These are phyloP conservation scores for Penicillium sp. DNA, from an alignment of 2,329 filamentous ascomycete genomes.

Conservation along the genomic window DNA sequence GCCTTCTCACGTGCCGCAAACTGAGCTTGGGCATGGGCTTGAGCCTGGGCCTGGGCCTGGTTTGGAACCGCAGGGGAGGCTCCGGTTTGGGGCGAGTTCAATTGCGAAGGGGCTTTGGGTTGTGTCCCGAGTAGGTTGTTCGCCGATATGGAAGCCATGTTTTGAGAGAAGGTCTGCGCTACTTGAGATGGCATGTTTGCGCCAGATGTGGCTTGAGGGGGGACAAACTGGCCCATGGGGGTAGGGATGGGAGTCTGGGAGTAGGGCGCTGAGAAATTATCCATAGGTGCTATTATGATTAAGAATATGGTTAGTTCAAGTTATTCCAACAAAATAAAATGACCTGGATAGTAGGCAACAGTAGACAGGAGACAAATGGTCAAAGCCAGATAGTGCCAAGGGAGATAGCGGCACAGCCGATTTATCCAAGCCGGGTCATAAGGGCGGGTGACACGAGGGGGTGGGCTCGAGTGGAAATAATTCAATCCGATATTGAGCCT, in stretches of 20 bases:
- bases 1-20: slow-evolving; percentile 44
- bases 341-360: neutral
- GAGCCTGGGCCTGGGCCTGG: slow-evolving; percentile 18
- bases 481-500: slow-evolving; percentile 5
- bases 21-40: slow-evolving; percentile 33
- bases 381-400: slow-evolving; percentile 10
- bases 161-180: slow-evolving; percentile 34
- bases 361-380: slow-evolving; percentile 5
- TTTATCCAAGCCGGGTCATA: slow-evolving; percentile 4
- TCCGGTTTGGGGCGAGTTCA: slow-evolving; percentile 17
- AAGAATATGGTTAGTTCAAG: slow-evolving; percentile 16
- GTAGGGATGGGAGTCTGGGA: slow-evolving; percentile 33
- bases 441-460: slow-evolving; percentile 1
- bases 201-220: slow-evolving; percentile 29
- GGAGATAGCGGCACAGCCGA: slow-evolving; percentile 1
- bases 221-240: slow-evolving; percentile 29
- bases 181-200: slow-evolving; percentile 32
- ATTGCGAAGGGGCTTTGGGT: slow-evolving; percentile 21
- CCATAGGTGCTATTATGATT: slow-evolving; percentile 30
- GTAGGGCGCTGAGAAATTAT: slow-evolving; percentile 37
- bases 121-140: slow-evolving; percentile 35
- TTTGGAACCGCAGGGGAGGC: slow-evolving; percentile 6
- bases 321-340: slow-evolving; percentile 5
- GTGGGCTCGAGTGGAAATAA: neutral
- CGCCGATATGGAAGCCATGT: slow-evolving; percentile 37